Percentiles rank a stretch among this genome's conserved stretches.
Conservation (phyloP, 1,139 yeast genomes). For the Yamadazyma atmosphaerica region DNA sequence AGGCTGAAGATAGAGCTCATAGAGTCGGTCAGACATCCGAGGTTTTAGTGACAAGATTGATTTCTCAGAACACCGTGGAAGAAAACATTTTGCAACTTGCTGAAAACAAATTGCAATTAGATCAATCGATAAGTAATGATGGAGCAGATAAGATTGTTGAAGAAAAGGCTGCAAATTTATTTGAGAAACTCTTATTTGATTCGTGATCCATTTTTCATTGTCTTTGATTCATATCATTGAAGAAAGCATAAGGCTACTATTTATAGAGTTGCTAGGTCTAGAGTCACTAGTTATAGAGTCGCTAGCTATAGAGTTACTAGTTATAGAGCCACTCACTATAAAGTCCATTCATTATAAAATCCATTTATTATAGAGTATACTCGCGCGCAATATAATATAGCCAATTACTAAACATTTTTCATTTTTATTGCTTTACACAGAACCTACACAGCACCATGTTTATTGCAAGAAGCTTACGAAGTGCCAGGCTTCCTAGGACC, state of each 20-base stretch:
- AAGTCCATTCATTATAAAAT: no score
- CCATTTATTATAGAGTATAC: no score
- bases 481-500: neutral
- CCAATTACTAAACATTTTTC: neutral
- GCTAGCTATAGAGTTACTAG: no score
- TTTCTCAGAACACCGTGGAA: slow-evolving; percentile 76
- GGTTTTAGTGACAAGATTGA: slow-evolving; percentile 77
- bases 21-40: slow-evolving; percentile 94
- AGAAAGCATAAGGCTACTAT: no score
- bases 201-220: no score
- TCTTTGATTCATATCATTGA: no score
- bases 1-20: slow-evolving; percentile 98
- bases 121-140: slow-evolving; percentile 56
- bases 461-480: slow-evolving; percentile 9
- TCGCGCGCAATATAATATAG: neutral
- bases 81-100: slow-evolving; percentile 87
- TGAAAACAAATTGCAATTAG: slow-evolving; percentile 86
- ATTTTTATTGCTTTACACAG: slow-evolving; percentile 1
- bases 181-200: slow-evolving; percentile 50
- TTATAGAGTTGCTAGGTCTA: no score
- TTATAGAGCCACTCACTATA: no score
- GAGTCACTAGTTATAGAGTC: neutral
- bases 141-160: slow-evolving; percentile 48
- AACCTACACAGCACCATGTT: slow-evolving; percentile 9
- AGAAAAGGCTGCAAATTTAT: slow-evolving; percentile 54